phyloP scores from a whole-genome alignment of 441 rosid genomes.

The Adansonia grandidieri region DNA sequence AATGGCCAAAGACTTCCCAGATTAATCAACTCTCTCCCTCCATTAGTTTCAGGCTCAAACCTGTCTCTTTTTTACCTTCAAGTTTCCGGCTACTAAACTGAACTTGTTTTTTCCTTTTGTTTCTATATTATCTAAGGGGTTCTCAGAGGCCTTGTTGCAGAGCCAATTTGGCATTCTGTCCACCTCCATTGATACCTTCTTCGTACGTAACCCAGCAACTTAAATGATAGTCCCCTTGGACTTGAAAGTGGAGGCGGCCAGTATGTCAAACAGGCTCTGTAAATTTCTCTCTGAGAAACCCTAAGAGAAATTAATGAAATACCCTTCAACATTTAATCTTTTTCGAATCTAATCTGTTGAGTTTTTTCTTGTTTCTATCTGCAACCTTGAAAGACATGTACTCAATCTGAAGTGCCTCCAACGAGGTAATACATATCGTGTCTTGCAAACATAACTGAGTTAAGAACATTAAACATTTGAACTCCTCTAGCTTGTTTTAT shows the following conservation, averaged over 20 bases:
- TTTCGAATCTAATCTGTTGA: neutral
- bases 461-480: neutral
- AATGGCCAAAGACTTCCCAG: too few species aligned
- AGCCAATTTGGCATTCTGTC: conserved; percentile 67
- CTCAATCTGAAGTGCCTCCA: neutral
- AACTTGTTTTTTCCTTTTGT: too few species aligned
- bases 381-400: neutral
- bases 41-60: too few species aligned
- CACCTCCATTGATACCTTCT: conserved; percentile 38
- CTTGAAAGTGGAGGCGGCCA: conserved; percentile 39
- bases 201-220: neutral
- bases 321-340: neutral
- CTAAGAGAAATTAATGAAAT: neutral
- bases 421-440: conserved; percentile 1
- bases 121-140: conserved; percentile 24
- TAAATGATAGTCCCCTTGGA: neutral
- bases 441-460: neutral
- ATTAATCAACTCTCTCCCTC: too few species aligned
- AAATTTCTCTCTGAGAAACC: conserved; percentile 44
- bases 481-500: neutral
- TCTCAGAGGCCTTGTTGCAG: conserved; percentile 46
- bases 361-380: neutral
- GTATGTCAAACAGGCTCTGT: conserved; percentile 43
- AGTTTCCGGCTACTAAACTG: too few species aligned
- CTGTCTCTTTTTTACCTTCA: too few species aligned